phyloP scores from a whole-genome alignment of 2,329 filamentous ascomycete genomes.

The Colletotrichum ledebouriae region DNA sequence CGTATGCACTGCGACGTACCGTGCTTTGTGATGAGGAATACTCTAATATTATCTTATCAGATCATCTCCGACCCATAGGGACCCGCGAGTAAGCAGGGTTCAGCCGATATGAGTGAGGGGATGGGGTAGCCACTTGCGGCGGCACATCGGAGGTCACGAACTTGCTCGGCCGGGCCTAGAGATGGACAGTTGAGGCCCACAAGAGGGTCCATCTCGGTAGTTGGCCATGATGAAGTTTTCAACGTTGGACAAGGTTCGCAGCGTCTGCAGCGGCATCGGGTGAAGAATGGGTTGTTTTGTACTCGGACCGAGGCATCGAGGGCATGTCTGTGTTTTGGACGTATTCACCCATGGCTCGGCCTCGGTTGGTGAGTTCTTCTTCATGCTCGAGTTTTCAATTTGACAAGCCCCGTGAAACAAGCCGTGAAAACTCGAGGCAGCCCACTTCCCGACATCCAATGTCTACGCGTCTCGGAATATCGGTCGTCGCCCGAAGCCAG shows the following conservation, averaged over 20 bases:
- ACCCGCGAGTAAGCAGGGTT: slow-evolving; percentile 17
- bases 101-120: slow-evolving; percentile 12
- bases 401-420: too few relatives aligned
- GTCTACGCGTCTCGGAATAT: background rate
- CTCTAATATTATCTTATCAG: slow-evolving; percentile 37
- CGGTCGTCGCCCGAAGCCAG: background rate
- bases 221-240: slow-evolving; percentile 1
- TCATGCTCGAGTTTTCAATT: background rate
- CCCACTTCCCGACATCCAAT: too few relatives aligned
- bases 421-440: too few relatives aligned
- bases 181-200: background rate
- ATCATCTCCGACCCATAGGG: slow-evolving; percentile 28
- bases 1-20: background rate
- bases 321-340: background rate
- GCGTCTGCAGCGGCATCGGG: slow-evolving; percentile 3
- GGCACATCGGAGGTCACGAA: slow-evolving; percentile 25
- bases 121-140: slow-evolving; percentile 20
- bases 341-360: background rate
- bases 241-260: background rate
- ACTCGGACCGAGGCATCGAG: background rate
- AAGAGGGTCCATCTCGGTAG: background rate
- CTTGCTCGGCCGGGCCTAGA: background rate
- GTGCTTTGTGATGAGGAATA: slow-evolving; percentile 16
- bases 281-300: background rate
- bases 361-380: background rate